Evolutionary conservation across 1,284 basidiomycete genomes (phyloP).

Genomic region (Moesziomyces sp.): DNA sequence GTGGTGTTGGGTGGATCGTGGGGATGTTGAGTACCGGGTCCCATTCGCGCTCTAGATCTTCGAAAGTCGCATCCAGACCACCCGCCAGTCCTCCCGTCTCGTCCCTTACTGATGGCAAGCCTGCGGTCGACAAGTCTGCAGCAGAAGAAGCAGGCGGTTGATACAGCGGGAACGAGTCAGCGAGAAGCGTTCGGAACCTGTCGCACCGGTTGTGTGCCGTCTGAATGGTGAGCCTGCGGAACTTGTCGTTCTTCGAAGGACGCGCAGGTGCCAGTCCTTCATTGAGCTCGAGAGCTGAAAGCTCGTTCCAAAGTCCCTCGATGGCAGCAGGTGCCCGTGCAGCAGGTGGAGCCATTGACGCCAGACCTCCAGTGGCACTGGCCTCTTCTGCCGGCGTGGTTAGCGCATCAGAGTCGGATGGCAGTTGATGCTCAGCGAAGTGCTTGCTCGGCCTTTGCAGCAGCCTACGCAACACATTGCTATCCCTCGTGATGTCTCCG

Average conservation of each 20-base stretch:
- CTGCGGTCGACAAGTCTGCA: background rate
- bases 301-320: constrained; percentile 32
- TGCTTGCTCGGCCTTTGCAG: constrained; percentile 39
- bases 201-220: constrained; percentile 23
- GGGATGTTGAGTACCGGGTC: constrained; percentile 35
- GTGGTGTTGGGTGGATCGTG: constrained; percentile 36
- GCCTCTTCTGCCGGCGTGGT: background rate
- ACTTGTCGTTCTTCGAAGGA: constrained; percentile 44
- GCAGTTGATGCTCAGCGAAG: constrained; percentile 4
- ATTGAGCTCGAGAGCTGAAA: constrained; percentile 26
- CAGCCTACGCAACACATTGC: constrained; percentile 44
- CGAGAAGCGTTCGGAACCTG: constrained; percentile 21
- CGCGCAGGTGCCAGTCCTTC: constrained; percentile 41
- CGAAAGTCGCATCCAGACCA: constrained; percentile 22
- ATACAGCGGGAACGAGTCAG: constrained; percentile 31
- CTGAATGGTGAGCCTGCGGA: constrained; percentile 38
- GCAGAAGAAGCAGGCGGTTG: background rate
- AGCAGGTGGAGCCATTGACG: background rate
- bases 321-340: constrained; percentile 6
- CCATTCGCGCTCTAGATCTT: constrained; percentile 37
- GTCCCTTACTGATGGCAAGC: background rate
- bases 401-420: background rate
- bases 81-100: constrained; percentile 14
- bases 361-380: background rate
- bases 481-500: constrained; percentile 53